These are phyloP conservation scores for Tolypocladium pustulatum DNA, from an alignment of 2,329 filamentous ascomycete genomes.

Conservation along the genomic window DNA sequence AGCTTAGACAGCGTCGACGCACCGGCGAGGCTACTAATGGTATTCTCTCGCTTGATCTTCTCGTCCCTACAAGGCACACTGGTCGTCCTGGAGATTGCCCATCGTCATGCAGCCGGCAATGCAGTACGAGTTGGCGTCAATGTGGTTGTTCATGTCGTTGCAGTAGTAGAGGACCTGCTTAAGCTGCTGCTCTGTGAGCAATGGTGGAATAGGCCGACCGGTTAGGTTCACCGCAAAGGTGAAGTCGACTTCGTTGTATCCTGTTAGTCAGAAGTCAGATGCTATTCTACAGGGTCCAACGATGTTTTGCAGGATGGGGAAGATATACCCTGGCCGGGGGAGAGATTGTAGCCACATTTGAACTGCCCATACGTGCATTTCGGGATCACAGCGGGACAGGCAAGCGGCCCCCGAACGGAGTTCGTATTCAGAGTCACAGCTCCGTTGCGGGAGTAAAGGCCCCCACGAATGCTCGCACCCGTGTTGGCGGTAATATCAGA, in stretches of 20 bases:
- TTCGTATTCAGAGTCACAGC: not conserved
- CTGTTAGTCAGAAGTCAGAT: not conserved
- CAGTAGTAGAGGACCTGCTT: not conserved
- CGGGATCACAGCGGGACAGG: not conserved
- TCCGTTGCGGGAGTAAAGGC: not conserved
- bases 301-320: not conserved
- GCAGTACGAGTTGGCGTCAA: not conserved
- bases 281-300: not conserved
- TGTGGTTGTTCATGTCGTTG: not conserved
- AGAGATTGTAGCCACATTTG: not conserved
- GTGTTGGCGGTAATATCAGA: not conserved
- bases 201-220: not conserved
- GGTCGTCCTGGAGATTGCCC: not conserved
- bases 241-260: not conserved
- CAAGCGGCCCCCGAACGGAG: not conserved
- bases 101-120: not conserved
- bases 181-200: not conserved
- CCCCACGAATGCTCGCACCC: not conserved
- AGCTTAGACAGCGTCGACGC: too few species aligned
- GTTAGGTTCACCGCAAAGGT: not conserved
- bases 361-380: not conserved
- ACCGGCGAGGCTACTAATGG: too few species aligned
- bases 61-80: not conserved
- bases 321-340: not conserved
- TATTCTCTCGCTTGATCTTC: not conserved